Evolutionary conservation across 495 filamentous ascomycete species (phyloP).

Genomic region (Hypoxylon fuscum): DNA sequence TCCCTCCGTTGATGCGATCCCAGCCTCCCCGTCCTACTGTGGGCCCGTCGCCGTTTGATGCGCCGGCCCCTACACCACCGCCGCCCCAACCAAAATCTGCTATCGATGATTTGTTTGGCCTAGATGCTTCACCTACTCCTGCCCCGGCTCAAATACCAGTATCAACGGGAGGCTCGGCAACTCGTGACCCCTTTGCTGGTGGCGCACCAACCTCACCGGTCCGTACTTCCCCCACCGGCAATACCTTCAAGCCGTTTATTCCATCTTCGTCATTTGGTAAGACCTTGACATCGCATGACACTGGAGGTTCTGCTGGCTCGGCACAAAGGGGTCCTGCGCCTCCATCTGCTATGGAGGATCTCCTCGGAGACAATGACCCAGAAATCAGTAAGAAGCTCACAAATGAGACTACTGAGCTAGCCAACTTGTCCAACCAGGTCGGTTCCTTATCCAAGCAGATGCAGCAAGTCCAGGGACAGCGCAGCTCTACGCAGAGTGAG

Average conservation of each 20-base stretch:
- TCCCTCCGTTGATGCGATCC: constrained; percentile 88
- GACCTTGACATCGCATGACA: constrained; percentile 77
- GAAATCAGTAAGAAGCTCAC: constrained; percentile 88
- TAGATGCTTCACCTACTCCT: constrained; percentile 71
- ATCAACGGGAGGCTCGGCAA: constrained; percentile 74
- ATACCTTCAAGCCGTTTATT: constrained; percentile 86
- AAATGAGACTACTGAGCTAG: constrained; percentile 90
- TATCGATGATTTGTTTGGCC: constrained; percentile 89
- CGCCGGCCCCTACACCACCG: constrained; percentile 56
- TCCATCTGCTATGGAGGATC: constrained; percentile 76
- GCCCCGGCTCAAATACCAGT: constrained; percentile 69
- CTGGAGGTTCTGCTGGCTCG: constrained; percentile 72
- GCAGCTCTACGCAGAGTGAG: constrained; percentile 77
- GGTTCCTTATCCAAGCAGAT: constrained; percentile 90
- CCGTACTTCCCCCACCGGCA: constrained; percentile 55
- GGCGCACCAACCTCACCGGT: constrained; percentile 63
- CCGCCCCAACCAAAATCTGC: constrained; percentile 73
- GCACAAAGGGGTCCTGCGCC: constrained; percentile 47
- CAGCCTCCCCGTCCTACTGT: constrained; percentile 61
- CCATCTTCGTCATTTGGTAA: constrained; percentile 92
- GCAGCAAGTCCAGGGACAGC: constrained; percentile 86
- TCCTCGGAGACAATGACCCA: constrained; percentile 93
- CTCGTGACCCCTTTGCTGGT: constrained; percentile 66
- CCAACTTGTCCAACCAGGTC: constrained; percentile 95
- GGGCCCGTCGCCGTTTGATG: constrained; percentile 55